These are phyloP conservation scores for Orbilia javanica DNA, from an alignment of 2,329 filamentous ascomycete species.

Conservation along the genomic window DNA sequence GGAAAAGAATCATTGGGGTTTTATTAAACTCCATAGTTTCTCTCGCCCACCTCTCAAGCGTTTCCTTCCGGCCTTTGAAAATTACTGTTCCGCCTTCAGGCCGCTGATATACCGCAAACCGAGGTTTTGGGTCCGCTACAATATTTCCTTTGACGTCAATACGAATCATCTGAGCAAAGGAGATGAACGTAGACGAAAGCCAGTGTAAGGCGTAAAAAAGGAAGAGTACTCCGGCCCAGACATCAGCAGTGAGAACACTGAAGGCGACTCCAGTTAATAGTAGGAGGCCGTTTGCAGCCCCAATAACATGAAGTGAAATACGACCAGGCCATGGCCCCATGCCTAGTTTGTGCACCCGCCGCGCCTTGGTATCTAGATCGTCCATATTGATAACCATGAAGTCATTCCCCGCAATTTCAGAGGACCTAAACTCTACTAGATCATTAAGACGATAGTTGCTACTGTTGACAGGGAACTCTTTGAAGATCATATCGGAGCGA, in stretches of 20 bases:
- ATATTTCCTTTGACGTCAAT: conserved; percentile 57
- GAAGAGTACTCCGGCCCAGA: conserved; percentile 63
- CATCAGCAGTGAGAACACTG: conserved; percentile 62
- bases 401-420: conserved; percentile 62
- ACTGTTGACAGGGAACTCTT: conserved; percentile 63
- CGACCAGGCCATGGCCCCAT: conserved; percentile 57
- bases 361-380: conserved; percentile 36
- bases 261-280: conserved; percentile 61
- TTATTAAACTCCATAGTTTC: conserved; percentile 63
- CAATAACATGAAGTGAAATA: conserved; percentile 60
- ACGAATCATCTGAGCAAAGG: conserved; percentile 61
- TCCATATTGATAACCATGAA: conserved; percentile 63
- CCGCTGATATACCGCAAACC: conserved; percentile 63
- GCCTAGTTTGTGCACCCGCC: conserved; percentile 5
- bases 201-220: conserved; percentile 63
- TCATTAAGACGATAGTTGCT: conserved; percentile 63
- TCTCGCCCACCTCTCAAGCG: conserved; percentile 63
- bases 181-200: conserved; percentile 62
- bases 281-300: conserved; percentile 61
- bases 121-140: conserved; percentile 51
- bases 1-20: conserved; percentile 36
- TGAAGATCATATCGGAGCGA: conserved; percentile 63
- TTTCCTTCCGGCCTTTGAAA: conserved; percentile 63
- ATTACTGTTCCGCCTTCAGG: conserved; percentile 63
- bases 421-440: conserved; percentile 62